Evolutionary conservation across 495 filamentous ascomycete species (phyloP), one percentile per base, ranked within the genome.

Genomic region (Xylaria telfairii): DNA sequence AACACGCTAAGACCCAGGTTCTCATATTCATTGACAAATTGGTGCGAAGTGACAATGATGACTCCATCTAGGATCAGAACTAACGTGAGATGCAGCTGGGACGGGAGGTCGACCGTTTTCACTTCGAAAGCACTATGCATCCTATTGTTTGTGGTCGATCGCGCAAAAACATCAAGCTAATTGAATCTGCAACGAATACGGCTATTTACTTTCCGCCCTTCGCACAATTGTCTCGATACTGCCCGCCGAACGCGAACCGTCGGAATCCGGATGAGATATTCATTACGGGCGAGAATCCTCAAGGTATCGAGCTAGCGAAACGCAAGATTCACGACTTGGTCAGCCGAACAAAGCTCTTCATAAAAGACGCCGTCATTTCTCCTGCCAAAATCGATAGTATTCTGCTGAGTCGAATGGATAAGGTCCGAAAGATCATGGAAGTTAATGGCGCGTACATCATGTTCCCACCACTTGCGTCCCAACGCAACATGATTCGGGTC

Each of bases 171-270:
- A 95, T 99, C 81, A 97, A 98, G 84, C 83, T 94, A 64, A 97
- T 99, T 75, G 96, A 99, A 79, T 95, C 96, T 17, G 87, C 90
- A 26, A 97, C 96, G 17, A 92, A 92, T 74, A 97, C 96, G 17
- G 95, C 96, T 46, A 98, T 99, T 71, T 99, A 98, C 81, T 97
- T 99, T 76, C 96, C 96, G 24, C 92, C 94, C 7, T 98, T 98
- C 75, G 93, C 95, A 30, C 89, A 88, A 51, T 89, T 97, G 44
- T 97, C 94, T 77, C 91, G 93, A 51, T 98, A 97, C 75, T 92
- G 88, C 42, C 94, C 96, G 2, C 89, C 87, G 30, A 91, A 91
- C 65, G 92, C 93, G 26, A 85, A 89, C 65, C 89, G 91, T 68
- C 89, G 96, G 70, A 91, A 94, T 49, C 90, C 94, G 39, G 91